These are phyloP conservation scores for Alternaria viburni DNA, from an alignment of 2,329 filamentous ascomycete species.

Conservation along the genomic window DNA sequence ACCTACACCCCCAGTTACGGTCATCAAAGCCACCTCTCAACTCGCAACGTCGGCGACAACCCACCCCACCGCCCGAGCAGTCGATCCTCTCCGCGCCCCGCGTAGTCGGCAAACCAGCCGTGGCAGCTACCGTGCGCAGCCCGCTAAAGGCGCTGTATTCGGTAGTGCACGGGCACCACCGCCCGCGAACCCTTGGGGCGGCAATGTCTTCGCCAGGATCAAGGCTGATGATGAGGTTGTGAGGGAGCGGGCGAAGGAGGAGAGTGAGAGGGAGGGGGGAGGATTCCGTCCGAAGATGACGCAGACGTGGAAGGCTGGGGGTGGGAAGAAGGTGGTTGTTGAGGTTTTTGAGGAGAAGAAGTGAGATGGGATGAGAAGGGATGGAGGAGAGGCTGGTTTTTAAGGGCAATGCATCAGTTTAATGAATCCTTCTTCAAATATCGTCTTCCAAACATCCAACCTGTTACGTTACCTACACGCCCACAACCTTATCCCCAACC, in stretches of 20 bases:
- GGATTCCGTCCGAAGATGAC: neutral
- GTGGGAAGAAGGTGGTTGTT: neutral
- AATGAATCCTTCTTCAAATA: neutral
- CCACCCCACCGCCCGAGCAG: neutral
- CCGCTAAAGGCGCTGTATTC: neutral
- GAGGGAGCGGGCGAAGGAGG: neutral
- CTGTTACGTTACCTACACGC: neutral
- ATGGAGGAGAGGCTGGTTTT: neutral
- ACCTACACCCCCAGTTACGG: neutral
- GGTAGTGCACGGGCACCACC: neutral
- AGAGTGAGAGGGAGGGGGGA: neutral
- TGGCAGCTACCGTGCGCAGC: neutral
- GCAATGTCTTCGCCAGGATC: neutral
- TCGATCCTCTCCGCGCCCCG: neutral
- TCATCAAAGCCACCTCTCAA: neutral
- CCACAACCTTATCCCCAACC: slow-evolving; percentile 19
- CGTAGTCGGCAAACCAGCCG: neutral
- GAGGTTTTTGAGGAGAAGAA: neutral
- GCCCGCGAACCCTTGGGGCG: neutral
- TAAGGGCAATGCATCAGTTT: too few relatives aligned
- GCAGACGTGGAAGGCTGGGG: neutral
- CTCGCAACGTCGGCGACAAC: neutral
- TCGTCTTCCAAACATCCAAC: too few relatives aligned
- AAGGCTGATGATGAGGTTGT: neutral
- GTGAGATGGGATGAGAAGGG: neutral